Evolutionary conservation across 768 basidiomycete species (phyloP).

Genomic region (Hirschioporus abietinus): DNA sequence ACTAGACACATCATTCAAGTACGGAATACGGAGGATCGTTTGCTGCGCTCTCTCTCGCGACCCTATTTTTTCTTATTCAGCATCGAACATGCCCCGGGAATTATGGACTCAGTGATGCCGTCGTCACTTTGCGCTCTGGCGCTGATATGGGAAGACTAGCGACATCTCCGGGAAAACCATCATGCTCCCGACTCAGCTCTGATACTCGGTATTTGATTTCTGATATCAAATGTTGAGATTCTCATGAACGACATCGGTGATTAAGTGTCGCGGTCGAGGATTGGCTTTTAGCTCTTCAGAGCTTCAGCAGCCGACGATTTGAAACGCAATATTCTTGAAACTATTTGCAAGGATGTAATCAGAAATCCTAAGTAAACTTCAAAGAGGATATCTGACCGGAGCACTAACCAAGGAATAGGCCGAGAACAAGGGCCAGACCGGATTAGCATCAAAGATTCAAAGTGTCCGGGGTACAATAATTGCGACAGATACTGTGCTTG

Average conservation of each 20-base stretch:
- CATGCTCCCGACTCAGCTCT: no score
- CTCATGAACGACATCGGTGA: background rate
- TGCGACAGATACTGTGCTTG: background rate
- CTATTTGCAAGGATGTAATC: no score
- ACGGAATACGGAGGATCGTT: background rate
- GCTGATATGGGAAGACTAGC: background rate
- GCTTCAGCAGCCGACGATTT: background rate
- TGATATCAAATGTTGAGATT: background rate
- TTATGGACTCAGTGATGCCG: background rate
- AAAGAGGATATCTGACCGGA: no score
- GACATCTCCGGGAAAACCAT: background rate
- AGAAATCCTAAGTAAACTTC: no score
- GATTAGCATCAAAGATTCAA: background rate
- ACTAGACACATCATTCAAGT: slow-evolving; percentile 2
- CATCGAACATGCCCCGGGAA: no score
- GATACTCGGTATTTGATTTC: background rate
- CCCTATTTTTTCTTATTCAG: no score
- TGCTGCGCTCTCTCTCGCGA: background rate
- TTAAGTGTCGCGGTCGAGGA: background rate
- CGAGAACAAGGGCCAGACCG: background rate
- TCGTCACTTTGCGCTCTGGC: background rate
- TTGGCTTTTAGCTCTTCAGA: background rate
- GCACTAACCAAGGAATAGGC: no score
- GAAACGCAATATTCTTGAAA: no score
- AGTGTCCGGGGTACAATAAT: background rate